Percentiles rank a stretch among this genome's conserved stretches.
These are phyloP conservation scores for Ambrosiella xylebori DNA, from an alignment of 2,329 filamentous ascomycete genomes.

Conservation along the genomic window DNA sequence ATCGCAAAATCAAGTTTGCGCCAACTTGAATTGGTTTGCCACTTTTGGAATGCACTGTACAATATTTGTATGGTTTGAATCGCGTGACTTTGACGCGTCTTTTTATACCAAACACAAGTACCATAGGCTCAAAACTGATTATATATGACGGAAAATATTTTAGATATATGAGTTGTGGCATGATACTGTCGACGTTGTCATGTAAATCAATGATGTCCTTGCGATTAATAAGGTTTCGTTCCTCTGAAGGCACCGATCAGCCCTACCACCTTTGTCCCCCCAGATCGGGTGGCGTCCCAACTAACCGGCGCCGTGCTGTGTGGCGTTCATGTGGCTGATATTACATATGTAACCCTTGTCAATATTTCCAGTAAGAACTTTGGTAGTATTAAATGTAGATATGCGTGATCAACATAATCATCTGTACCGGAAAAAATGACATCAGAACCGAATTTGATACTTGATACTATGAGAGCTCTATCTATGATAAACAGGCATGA, in stretches of 20 bases:
- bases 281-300: slow-evolving; percentile 4
- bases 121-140: background rate
- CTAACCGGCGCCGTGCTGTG: slow-evolving; percentile 1
- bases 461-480: no score
- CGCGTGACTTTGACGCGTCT: slow-evolving; percentile 11
- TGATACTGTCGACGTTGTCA: background rate
- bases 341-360: no score
- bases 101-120: slow-evolving; percentile 1
- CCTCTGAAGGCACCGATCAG: slow-evolving; percentile 3
- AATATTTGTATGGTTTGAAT: background rate
- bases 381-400: no score
- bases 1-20: slow-evolving; percentile 5
- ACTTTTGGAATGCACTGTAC: background rate
- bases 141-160: background rate
- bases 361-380: no score
- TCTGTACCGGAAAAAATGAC: no score
- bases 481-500: no score
- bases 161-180: background rate
- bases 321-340: background rate
- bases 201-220: background rate
- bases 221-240: background rate
- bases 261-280: slow-evolving; percentile 6
- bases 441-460: no score
- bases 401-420: no score
- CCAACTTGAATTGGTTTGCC: slow-evolving; percentile 10